Percentiles rank a stretch among this genome's conserved stretches.
Evolutionary conservation across 2,329 filamentous ascomycete species (phyloP).

Genomic region (Neophaeococcomyces aloes): DNA sequence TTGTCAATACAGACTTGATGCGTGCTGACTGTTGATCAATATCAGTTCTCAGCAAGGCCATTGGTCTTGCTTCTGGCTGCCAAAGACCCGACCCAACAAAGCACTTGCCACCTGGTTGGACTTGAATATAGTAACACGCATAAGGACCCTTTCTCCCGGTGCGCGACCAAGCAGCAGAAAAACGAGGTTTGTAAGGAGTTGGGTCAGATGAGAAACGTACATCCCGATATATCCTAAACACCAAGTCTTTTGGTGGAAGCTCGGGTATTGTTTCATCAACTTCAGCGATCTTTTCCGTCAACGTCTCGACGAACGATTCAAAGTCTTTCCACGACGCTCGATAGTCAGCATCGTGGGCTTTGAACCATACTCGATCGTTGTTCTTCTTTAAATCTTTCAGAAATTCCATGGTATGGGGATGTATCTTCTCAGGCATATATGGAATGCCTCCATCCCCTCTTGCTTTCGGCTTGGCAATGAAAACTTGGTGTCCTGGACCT

Average conservation of each 20-base stretch:
- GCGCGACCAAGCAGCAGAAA: constrained; percentile 75
- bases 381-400: constrained; percentile 48
- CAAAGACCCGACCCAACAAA: constrained; percentile 74
- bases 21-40: constrained; percentile 63
- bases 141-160: constrained; percentile 81
- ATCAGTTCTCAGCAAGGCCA: constrained; percentile 58
- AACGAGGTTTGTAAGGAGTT: constrained; percentile 84
- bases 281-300: constrained; percentile 60
- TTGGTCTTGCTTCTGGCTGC: constrained; percentile 59
- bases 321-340: constrained; percentile 70
- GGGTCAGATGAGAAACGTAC: constrained; percentile 66
- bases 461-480: constrained; percentile 55
- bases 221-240: constrained; percentile 81
- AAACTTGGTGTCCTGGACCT: constrained; percentile 49
- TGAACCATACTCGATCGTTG: constrained; percentile 55
- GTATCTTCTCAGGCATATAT: constrained; percentile 48
- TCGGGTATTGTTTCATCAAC: constrained; percentile 76
- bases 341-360: constrained; percentile 70
- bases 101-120: constrained; percentile 56
- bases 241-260: constrained; percentile 71
- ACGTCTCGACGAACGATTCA: constrained; percentile 61
- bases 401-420: constrained; percentile 55
- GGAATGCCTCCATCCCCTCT: constrained; percentile 48
- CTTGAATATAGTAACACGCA: constrained; percentile 79
- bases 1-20: constrained; percentile 57